These are phyloP conservation scores for Malassezia restricta DNA, from an alignment of 1,284 basidiomycete species.

Conservation along the genomic window DNA sequence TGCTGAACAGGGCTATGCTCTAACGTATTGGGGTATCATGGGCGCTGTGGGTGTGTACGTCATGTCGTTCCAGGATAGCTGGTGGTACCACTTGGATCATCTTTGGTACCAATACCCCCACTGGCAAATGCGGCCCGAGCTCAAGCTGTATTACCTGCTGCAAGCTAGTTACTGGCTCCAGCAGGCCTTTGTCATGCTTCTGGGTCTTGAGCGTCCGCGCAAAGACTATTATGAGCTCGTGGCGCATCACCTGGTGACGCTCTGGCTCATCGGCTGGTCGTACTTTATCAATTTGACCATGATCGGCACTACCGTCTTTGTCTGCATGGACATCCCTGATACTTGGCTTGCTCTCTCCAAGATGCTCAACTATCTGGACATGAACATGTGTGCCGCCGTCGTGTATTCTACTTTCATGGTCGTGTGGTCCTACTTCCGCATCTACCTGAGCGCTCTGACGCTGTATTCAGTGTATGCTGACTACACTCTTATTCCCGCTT, in stretches of 20 bases:
- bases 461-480: constrained; percentile 76
- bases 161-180: constrained; percentile 78
- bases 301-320: constrained; percentile 82
- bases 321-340: constrained; percentile 96
- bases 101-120: constrained; percentile 43
- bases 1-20: constrained; percentile 41
- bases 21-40: constrained; percentile 39
- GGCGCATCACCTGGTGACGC: constrained; percentile 71
- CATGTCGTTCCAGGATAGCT: constrained; percentile 73
- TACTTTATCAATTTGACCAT: constrained; percentile 53
- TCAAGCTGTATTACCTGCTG: constrained; percentile 82
- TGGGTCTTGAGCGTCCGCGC: constrained; percentile 79
- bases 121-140: constrained; percentile 64
- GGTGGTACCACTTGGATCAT: constrained; percentile 59
- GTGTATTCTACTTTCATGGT: constrained; percentile 37
- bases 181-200: constrained; percentile 72
- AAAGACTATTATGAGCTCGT: constrained; percentile 82
- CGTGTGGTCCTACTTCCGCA: constrained; percentile 65
- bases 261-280: constrained; percentile 77
- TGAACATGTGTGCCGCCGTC: constrained; percentile 25
- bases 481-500: constrained; percentile 59
- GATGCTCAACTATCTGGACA: constrained; percentile 39
- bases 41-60: constrained; percentile 50
- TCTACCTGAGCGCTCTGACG: constrained; percentile 78
- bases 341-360: constrained; percentile 55